Evolutionary conservation across 1,284 basidiomycete species (phyloP).

Genomic region (Spongispora temasekensis): DNA sequence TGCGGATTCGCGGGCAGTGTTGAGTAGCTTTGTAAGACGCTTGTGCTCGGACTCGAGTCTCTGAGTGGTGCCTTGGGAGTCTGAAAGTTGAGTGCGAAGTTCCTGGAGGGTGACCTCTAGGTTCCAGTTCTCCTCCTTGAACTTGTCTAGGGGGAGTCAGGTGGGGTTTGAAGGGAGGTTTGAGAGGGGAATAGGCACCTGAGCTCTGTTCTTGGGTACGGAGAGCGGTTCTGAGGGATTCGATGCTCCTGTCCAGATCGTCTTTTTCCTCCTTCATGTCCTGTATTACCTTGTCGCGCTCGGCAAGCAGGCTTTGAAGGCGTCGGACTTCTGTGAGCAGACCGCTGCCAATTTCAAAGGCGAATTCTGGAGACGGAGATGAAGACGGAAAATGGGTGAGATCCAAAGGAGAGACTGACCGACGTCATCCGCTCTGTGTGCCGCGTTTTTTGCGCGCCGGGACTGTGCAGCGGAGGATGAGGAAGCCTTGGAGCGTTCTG

Average conservation of each 20-base stretch:
- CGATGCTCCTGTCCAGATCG: slow-evolving; percentile 75
- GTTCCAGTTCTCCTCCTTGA: slow-evolving; percentile 99
- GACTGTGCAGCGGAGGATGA: slow-evolving; percentile 71
- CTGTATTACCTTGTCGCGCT: slow-evolving; percentile 86
- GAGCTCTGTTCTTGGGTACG: slow-evolving; percentile 77
- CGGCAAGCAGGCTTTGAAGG: slow-evolving; percentile 82
- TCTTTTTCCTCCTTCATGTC: slow-evolving; percentile 88
- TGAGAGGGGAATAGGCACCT: slow-evolving; percentile 47
- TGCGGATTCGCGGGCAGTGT: slow-evolving; percentile 70
- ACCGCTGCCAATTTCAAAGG: slow-evolving; percentile 93
- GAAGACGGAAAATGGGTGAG: slow-evolving; percentile 13
- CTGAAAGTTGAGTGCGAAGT: slow-evolving; percentile 69
- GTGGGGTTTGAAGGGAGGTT: background rate
- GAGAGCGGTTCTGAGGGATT: slow-evolving; percentile 68
- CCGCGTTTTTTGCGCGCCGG: slow-evolving; percentile 81
- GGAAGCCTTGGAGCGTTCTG: slow-evolving; percentile 43
- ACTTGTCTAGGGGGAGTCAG: slow-evolving; percentile 56
- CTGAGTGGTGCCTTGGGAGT: slow-evolving; percentile 64
- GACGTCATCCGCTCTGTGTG: slow-evolving; percentile 81
- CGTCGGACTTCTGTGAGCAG: slow-evolving; percentile 87
- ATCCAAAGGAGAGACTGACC: slow-evolving; percentile 47
- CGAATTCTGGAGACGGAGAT: slow-evolving; percentile 68
- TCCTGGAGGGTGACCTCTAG: slow-evolving; percentile 94
- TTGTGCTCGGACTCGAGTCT: slow-evolving; percentile 85
- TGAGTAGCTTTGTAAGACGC: slow-evolving; percentile 76